Base-by-base conservation (phyloP, 2,329 filamentous ascomycete species). In the Botryotinia globosa region DNA sequence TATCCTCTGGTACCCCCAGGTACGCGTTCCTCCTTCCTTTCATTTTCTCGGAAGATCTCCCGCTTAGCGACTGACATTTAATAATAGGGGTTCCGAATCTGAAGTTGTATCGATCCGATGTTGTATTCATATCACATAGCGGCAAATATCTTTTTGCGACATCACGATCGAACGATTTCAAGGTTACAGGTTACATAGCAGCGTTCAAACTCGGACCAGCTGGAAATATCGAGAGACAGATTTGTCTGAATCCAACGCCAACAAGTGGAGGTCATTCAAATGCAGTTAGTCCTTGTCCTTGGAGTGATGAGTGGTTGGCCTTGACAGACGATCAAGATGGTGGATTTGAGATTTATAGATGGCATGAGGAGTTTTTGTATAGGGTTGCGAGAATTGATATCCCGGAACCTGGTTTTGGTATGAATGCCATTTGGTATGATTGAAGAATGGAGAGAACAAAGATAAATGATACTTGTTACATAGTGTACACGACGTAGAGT, bases 401-500 rank as follows among this genome's bases (percentile, higher is more conserved):
- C 54, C 89, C 90, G 9, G 94, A 97, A 84, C 92, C 92, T n/a
- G 94, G 94, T 1, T 97, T 97, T 81, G 93, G 93, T 2, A 97
- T 97, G 94, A 97, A 97, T 83, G 93, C 93, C n/a, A 94, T 97
- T 75, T 97, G 94, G 94, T 96, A 96, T 81, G 92, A 97, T 82
- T 93, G 78, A 73, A 44, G 54, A 48, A 71, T n/a, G 25, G 37
- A 45, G 4, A 61, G 32, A 61, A 22, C 48, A 58, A n/a, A 56
- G n/a, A 58, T 16, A 34, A 39, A 56, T 10, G 34, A 51, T 32
- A 42, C n/a, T n/a, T n/a, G 8, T 56, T 16, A 59, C 10, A 3
- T 67, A 42, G 37, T n/a, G 51, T 32, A 37, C 69, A 54, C 12
- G 12, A 16, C 12, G 22, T 54, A 44, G 18, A 56, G 45, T n/a